Evolutionary conservation across 805 yeast species (phyloP).

Genomic region (Barnettozyma siamensis): DNA sequence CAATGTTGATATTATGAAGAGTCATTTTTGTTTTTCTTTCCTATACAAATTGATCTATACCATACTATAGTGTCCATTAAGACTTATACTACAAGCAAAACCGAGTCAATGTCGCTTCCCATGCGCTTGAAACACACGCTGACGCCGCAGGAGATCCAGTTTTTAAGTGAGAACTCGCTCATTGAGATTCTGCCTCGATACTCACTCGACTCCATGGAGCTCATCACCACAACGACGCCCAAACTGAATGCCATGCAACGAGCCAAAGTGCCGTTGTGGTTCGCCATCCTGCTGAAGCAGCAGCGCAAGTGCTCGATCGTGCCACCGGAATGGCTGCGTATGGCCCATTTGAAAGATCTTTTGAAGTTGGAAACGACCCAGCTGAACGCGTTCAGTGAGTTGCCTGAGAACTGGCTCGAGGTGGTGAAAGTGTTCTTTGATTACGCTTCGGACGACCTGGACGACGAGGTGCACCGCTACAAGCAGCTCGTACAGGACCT

Average conservation of each 20-base stretch:
- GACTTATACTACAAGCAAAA: no score
- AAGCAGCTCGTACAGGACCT: conserved; percentile 74
- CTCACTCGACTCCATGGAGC: conserved; percentile 54
- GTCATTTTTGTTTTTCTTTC: no score
- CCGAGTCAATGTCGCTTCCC: conserved; percentile 5
- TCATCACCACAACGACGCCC: conserved; percentile 60
- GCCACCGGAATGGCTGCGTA: conserved; percentile 79
- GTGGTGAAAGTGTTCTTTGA: conserved; percentile 60
- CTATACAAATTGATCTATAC: no score
- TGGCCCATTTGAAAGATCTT: conserved; percentile 44
- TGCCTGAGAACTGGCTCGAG: conserved; percentile 92
- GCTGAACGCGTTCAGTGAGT: conserved; percentile 52
- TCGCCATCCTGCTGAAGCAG: conserved; percentile 73
- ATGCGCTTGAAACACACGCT: conserved; percentile 45
- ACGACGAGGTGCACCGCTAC: conserved; percentile 65
- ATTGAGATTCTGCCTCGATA: conserved; percentile 77
- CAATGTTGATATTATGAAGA: no score
- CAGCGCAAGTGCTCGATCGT: conserved; percentile 84
- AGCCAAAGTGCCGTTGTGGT: conserved; percentile 75
- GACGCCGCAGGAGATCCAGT: conserved; percentile 73
- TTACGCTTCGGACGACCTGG: conserved; percentile 72
- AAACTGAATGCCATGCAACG: conserved; percentile 62
- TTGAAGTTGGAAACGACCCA: conserved; percentile 62
- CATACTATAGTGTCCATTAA: no score
- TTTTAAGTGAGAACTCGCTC: conserved; percentile 74